phyloP scores from a whole-genome alignment of 495 filamentous ascomycete genomes.

The Talaromyces liani region DNA sequence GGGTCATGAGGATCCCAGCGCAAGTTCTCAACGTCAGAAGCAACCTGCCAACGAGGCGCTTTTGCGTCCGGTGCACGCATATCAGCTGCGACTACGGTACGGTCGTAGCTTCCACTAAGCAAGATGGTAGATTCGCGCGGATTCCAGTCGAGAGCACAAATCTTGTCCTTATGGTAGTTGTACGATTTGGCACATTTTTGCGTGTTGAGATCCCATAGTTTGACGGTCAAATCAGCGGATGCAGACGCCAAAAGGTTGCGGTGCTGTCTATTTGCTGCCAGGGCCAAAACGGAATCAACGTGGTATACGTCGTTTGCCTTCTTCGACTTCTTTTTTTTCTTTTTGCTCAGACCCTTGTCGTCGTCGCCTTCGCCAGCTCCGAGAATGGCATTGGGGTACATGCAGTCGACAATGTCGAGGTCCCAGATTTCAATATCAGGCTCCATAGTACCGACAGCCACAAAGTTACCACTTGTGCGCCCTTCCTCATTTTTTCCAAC shows the following conservation, averaged over 20 bases:
- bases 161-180: constrained; percentile 83
- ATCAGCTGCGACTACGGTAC: constrained; percentile 82
- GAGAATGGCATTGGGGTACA: constrained; percentile 96
- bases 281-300: constrained; percentile 84
- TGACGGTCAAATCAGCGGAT: constrained; percentile 93
- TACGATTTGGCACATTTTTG: constrained; percentile 92
- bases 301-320: constrained; percentile 90
- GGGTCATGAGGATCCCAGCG: constrained; percentile 88
- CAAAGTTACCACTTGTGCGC: constrained; percentile 67
- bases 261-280: constrained; percentile 87
- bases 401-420: constrained; percentile 86
- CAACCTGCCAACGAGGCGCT: constrained; percentile 76
- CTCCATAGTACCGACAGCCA: constrained; percentile 93
- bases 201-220: constrained; percentile 94
- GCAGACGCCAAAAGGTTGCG: constrained; percentile 92
- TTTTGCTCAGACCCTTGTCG: constrained; percentile 29
- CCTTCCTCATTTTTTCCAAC: constrained; percentile 59
- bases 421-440: constrained; percentile 99
- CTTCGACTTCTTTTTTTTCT: constrained; percentile 72
- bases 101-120: constrained; percentile 88
- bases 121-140: constrained; percentile 76
- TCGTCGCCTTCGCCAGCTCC: constrained; percentile 64
- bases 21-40: constrained; percentile 88
- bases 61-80: constrained; percentile 84
- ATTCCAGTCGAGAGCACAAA: constrained; percentile 94